Evolutionary conservation across 768 basidiomycete genomes (phyloP).

Genomic region (Arthromyces matolae): DNA sequence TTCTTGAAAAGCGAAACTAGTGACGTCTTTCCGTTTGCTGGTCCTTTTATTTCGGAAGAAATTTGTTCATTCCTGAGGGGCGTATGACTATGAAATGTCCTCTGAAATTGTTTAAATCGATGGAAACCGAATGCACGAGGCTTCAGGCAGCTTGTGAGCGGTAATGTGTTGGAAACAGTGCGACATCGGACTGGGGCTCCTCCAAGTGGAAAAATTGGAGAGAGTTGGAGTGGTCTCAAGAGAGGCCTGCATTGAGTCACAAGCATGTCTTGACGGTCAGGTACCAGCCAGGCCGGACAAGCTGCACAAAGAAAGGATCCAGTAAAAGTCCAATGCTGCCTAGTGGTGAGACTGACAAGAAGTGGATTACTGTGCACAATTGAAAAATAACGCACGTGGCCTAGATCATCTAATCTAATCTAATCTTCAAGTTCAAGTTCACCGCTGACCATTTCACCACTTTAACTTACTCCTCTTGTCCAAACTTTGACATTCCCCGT

Average conservation of each 20-base stretch:
- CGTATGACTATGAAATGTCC: conserved; percentile 7
- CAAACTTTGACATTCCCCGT: too few species aligned
- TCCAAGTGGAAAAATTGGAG: conserved; percentile 3
- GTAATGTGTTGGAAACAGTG: background rate
- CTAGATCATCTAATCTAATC: conserved; percentile 8
- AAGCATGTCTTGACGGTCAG: conserved; percentile 11
- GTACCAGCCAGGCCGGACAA: conserved; percentile 8
- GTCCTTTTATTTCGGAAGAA: conserved; percentile 1
- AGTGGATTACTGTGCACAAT: background rate
- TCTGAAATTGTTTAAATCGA: background rate
- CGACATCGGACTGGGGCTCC: background rate
- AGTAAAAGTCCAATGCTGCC: background rate
- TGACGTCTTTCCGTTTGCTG: conserved; percentile 6
- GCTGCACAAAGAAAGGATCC: background rate
- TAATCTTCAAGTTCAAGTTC: conserved; percentile 7
- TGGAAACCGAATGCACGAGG: too few species aligned
- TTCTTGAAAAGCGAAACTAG: conserved; percentile 30
- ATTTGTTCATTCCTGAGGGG: conserved; percentile 6
- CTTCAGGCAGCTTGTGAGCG: too few species aligned
- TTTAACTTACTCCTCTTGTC: background rate
- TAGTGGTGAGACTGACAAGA: too few species aligned
- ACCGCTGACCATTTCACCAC: background rate
- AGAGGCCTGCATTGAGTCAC: conserved; percentile 11
- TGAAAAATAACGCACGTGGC: conserved; percentile 3
- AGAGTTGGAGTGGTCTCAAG: conserved; percentile 6